Conservation (phyloP, 2,329 filamentous ascomycete species). For the Sporothrix euskadiensis region DNA sequence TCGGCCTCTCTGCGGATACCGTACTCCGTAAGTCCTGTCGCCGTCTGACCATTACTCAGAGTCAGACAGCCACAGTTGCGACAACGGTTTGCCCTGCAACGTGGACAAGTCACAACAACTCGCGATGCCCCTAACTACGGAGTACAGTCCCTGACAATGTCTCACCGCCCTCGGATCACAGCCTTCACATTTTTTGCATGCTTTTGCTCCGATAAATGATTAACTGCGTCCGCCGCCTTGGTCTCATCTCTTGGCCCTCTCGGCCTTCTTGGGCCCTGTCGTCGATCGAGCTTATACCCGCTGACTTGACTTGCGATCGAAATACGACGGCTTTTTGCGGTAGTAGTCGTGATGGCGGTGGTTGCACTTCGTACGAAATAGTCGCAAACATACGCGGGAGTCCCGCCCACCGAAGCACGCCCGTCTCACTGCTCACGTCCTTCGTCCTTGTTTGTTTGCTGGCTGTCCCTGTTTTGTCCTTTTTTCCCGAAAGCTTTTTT, state of each 20-base stretch:
- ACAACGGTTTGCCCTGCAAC: not conserved
- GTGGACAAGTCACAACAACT: not conserved
- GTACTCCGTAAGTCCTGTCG: not conserved
- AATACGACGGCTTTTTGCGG: not conserved
- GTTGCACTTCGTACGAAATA: not conserved
- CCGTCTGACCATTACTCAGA: not conserved
- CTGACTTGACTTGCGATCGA: not conserved
- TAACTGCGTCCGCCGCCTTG: slow-evolving; percentile 1
- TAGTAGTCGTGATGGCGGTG: not conserved
- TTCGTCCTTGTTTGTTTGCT: not conserved
- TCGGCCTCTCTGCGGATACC: not conserved
- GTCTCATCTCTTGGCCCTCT: not conserved
- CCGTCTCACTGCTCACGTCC: not conserved
- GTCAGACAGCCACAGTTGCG: not conserved
- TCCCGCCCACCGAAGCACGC: not conserved
- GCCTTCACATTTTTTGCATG: not conserved
- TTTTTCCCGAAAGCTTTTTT: not conserved
- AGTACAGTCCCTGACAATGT: too few relatives aligned
- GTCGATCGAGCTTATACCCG: not conserved
- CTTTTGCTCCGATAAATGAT: not conserved
- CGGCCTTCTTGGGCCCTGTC: not conserved
- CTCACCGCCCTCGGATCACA: not conserved
- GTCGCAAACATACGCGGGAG: not conserved
- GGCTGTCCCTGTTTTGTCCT: not conserved
- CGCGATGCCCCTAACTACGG: not conserved